Conservation (phyloP, 192 early-diverging fungal species). For the Mortierella alpina region DNA sequence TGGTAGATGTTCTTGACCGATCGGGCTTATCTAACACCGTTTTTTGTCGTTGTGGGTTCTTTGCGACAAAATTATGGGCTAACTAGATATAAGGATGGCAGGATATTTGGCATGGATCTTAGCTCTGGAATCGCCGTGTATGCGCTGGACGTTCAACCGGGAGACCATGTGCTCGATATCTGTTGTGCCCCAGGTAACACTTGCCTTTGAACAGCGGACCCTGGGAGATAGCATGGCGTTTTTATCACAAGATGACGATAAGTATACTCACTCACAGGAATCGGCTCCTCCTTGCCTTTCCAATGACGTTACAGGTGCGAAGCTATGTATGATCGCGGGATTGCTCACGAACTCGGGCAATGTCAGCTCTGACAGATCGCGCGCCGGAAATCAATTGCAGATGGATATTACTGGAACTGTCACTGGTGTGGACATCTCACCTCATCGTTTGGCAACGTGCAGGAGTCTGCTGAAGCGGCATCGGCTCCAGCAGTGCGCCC, state of each 20-base stretch:
- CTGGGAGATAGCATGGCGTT: too few species aligned
- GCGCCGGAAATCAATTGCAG: conserved; percentile 20
- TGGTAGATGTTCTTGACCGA: neutral
- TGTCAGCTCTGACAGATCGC: conserved; percentile 15
- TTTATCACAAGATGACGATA: too few species aligned
- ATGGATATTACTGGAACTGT: conserved; percentile 78
- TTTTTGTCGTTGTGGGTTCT: neutral
- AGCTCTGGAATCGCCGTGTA: conserved; percentile 87
- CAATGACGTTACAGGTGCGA: conserved; percentile 66
- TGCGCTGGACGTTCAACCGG: conserved; percentile 75
- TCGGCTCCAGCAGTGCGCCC: conserved; percentile 57
- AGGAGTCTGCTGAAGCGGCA: conserved; percentile 80
- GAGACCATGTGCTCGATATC: conserved; percentile 91
- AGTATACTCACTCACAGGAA: neutral
- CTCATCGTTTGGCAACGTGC: conserved; percentile 79
- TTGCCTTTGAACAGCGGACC: too few species aligned
- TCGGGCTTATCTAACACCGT: neutral
- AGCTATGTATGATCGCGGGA: conserved; percentile 86
- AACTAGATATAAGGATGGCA: conserved; percentile 53
- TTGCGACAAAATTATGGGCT: neutral
- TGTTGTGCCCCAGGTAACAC: conserved; percentile 81
- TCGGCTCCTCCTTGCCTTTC: neutral
- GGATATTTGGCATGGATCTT: conserved; percentile 83
- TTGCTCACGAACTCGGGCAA: conserved; percentile 65
- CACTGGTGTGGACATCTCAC: conserved; percentile 91